Conservation (phyloP, 345 rosid genomes). For the Eucalyptus cloeziana region DNA sequence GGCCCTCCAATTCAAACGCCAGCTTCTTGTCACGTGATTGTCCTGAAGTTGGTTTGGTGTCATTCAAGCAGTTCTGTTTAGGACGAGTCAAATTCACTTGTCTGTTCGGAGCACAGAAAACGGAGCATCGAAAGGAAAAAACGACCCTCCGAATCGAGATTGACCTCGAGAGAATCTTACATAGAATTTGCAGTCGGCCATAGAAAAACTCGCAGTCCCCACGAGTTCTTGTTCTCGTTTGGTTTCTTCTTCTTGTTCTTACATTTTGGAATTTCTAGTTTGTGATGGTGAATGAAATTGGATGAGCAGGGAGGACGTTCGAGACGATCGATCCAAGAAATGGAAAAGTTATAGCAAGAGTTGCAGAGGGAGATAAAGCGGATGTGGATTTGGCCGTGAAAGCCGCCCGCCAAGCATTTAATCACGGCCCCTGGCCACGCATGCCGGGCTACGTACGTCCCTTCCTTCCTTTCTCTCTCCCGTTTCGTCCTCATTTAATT, state of each 20-base stretch:
- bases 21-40: not conserved
- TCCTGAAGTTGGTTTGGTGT: not conserved
- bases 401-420: slow-evolving; percentile 58
- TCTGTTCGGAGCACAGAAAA: not conserved
- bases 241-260: not conserved
- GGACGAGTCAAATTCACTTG: not conserved
- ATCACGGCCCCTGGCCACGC: slow-evolving; percentile 67
- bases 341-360: slow-evolving; percentile 21
- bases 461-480: not conserved
- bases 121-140: not conserved
- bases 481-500: not conserved
- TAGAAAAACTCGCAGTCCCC: not conserved
- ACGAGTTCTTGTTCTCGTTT: not conserved
- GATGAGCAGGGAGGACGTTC: slow-evolving; percentile 26
- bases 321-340: slow-evolving; percentile 57
- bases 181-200: not conserved
- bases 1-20: not conserved
- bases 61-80: not conserved
- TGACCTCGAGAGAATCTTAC: not conserved
- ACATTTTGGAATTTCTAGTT: not conserved
- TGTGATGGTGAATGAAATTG: not conserved
- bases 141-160: not conserved
- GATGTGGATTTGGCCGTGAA: slow-evolving; percentile 54
- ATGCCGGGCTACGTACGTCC: slow-evolving; percentile 40
- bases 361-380: slow-evolving; percentile 51